Evolutionary conservation across 345 rosid genomes (phyloP).

Genomic region (Dipteronia dyeriana): DNA sequence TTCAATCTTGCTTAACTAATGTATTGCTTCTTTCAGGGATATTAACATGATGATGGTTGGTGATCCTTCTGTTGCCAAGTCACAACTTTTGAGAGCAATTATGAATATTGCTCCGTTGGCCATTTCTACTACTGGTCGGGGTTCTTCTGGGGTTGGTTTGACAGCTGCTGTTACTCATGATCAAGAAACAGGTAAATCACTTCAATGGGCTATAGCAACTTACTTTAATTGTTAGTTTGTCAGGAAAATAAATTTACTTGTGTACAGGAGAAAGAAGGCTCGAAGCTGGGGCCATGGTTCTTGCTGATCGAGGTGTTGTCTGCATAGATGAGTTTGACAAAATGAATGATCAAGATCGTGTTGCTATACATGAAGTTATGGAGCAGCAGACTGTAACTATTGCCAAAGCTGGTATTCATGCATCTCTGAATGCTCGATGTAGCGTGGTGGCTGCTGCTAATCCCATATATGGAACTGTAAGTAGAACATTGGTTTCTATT

Average conservation of each 20-base stretch:
- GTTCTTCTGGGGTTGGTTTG: conserved; percentile 99
- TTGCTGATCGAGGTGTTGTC: conserved; percentile 94
- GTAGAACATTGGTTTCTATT: conserved; percentile 25
- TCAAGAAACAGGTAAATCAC: conserved; percentile 87
- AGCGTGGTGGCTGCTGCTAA: conserved; percentile 99
- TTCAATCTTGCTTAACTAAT: neutral
- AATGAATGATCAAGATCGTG: conserved; percentile 99
- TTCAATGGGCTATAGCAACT: conserved; percentile 3
- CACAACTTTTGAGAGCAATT: conserved; percentile 96
- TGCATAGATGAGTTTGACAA: conserved; percentile 99
- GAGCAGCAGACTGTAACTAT: conserved; percentile 99
- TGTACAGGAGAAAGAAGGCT: conserved; percentile 92
- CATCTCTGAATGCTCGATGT: conserved; percentile 96
- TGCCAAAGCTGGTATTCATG: conserved; percentile 99
- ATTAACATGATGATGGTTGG: conserved; percentile 99
- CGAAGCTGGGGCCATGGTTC: conserved; percentile 99
- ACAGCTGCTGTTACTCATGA: conserved; percentile 99
- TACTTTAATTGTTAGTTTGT: neutral
- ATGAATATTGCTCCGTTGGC: conserved; percentile 99
- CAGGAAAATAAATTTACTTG: conserved; percentile 9
- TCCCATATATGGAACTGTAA: conserved; percentile 99
- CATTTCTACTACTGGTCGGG: conserved; percentile 98
- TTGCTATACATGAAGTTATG: conserved; percentile 99
- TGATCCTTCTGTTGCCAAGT: conserved; percentile 99
- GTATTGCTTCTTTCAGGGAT: conserved; percentile 54